Evolutionary conservation across 768 basidiomycete genomes (phyloP), one percentile per base, ranked within the genome.

Genomic region (Neoboletus brunneissimus): DNA sequence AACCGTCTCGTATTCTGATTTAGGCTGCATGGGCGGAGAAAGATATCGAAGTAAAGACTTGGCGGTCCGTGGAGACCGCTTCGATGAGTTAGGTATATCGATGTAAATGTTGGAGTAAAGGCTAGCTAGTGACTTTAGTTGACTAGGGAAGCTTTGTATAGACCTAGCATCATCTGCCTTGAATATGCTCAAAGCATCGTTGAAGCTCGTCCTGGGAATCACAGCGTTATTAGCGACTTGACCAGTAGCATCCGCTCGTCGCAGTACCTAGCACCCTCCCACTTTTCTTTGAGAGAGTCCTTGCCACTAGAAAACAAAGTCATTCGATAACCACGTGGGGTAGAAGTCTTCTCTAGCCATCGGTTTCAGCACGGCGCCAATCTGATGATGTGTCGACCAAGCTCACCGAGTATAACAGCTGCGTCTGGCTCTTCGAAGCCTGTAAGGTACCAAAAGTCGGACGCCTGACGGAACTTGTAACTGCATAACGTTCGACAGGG

Each of bases 371-470:
- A 37, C 11, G 37, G 37, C 18, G 25, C 1, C 18, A 42, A 53
- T 6, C 23, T 23, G 23, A 32, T 7, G 13, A 27, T 8, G 12
- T 15, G 4, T 32, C 56, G 5, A 46, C 54, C 77, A 37, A 25
- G 47, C 63, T 64, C 48, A 91, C 93, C 86, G 45, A 99, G 78
- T 38, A 98, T 79, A 42, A 98, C 76, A 0, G 91, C 94, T 18
- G 96, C 83, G 54, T 96, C 89, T 1, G 94, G 91, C 68, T 98
- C 96, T 55, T 93, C 85, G 65, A 97, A 97, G 12, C 97, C 97
- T 0, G 97, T 97, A 15, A 99, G 77, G 71, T 99, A 98, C 89
- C 89, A 93, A 69, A 95, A 91, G 72, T 96, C 88, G 37, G 91
- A 93, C 0, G 85, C 84, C 73, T 96, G 96, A 23, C 96, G 84